These are phyloP conservation scores for Saccharomycopsis sp. DNA, from an alignment of 805 yeast genomes.

Conservation along the genomic window DNA sequence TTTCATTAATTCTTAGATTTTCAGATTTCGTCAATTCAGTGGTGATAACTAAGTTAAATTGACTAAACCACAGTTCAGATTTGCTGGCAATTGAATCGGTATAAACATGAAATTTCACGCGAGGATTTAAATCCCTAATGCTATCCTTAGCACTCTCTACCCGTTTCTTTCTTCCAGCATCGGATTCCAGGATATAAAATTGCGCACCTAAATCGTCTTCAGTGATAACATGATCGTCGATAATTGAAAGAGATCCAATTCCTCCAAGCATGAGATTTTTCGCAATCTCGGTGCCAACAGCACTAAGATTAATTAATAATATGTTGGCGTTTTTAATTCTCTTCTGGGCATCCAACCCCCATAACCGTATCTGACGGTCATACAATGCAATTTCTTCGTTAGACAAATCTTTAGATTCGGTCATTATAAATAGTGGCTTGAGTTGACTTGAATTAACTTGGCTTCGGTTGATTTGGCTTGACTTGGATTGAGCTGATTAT, in stretches of 20 bases:
- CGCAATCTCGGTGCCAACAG: constrained; percentile 72
- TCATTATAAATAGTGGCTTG: too few relatives aligned
- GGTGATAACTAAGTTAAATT: constrained; percentile 67
- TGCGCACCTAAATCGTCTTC: constrained; percentile 67
- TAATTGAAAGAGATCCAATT: constrained; percentile 64
- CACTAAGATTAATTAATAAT: constrained; percentile 64
- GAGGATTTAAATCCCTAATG: constrained; percentile 69
- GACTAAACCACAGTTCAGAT: constrained; percentile 35
- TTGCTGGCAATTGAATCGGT: constrained; percentile 24
- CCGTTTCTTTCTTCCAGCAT: constrained; percentile 51
- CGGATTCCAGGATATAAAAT: constrained; percentile 55
- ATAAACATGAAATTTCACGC: constrained; percentile 54
- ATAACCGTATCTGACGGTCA: constrained; percentile 88
- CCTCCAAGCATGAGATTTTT: constrained; percentile 89
- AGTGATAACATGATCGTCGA: constrained; percentile 48
- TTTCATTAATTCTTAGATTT: constrained; percentile 41
- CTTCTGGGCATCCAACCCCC: constrained; percentile 94
- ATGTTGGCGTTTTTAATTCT: constrained; percentile 65
- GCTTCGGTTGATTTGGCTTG: too few relatives aligned
- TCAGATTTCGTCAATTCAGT: constrained; percentile 50
- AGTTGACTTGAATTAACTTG: too few relatives aligned
- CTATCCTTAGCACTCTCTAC: constrained; percentile 47
- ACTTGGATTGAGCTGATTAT: too few relatives aligned
- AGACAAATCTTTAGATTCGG: constrained; percentile 23
- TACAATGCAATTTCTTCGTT: constrained; percentile 84